phyloP scores from a whole-genome alignment of 2,329 filamentous ascomycete genomes.

The Chrysoporthe austroafricana region DNA sequence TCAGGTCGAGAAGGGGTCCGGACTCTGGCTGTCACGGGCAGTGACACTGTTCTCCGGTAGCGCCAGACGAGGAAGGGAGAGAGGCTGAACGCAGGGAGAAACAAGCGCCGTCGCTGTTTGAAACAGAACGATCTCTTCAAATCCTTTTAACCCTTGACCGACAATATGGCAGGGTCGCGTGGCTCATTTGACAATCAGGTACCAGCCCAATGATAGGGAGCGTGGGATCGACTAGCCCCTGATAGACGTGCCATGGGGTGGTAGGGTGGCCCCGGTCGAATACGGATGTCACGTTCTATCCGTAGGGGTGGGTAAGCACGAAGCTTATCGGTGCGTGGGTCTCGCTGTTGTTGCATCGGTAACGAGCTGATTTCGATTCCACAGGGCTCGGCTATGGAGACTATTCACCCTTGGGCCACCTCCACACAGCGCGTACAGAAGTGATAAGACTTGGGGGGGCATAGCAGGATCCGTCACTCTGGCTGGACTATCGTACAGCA shows the following conservation, averaged over 20 bases:
- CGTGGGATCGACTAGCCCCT: constrained; percentile 4
- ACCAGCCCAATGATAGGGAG: background rate
- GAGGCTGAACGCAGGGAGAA: background rate
- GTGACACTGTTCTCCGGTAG: background rate
- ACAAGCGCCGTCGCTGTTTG: background rate
- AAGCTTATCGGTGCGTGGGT: background rate
- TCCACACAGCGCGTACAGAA: too few species aligned
- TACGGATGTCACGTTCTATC: constrained; percentile 3
- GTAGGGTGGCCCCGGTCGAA: background rate
- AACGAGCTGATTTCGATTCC: background rate
- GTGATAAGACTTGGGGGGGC: too few species aligned
- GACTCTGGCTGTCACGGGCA: background rate
- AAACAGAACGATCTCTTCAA: background rate
- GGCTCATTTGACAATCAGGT: background rate
- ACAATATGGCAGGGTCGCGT: background rate
- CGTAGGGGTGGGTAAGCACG: background rate
- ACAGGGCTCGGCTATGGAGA: too few species aligned
- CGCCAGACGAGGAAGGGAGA: background rate
- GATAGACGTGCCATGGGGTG: constrained; percentile 4
- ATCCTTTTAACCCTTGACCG: background rate
- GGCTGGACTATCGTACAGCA: too few species aligned
- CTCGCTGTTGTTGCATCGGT: constrained; percentile 4
- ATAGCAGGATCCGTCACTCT: too few species aligned
- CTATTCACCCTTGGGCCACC: too few species aligned
- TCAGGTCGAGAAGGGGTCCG: background rate